Percentiles rank a stretch among this genome's conserved stretches.
Evolutionary conservation across 116 monocot species (phyloP).

Genomic region (Iris pallida): DNA sequence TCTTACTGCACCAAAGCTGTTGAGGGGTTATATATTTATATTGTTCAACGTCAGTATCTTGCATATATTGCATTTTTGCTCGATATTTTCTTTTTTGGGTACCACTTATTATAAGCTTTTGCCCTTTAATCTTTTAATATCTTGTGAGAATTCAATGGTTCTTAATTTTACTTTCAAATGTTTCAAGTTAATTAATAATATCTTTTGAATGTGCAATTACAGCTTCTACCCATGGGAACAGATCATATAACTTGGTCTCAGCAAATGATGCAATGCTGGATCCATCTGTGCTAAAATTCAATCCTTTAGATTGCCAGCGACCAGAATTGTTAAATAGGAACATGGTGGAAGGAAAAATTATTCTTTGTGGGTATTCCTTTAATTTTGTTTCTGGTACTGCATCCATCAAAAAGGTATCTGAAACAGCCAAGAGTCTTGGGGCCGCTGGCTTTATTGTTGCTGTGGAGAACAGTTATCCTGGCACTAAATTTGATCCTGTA

Average conservation of each 20-base stretch:
- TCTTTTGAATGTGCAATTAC: slow-evolving; percentile 21
- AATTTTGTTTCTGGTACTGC: slow-evolving; percentile 90
- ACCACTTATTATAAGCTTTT: too few relatives aligned
- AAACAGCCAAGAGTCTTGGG: slow-evolving; percentile 84
- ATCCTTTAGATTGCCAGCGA: slow-evolving; percentile 81
- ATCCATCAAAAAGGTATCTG: slow-evolving; percentile 84
- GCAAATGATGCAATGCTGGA: slow-evolving; percentile 81
- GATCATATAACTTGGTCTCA: slow-evolving; percentile 60
- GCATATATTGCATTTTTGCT: too few relatives aligned
- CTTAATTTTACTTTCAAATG: slow-evolving; percentile 3
- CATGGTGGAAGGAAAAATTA: slow-evolving; percentile 69
- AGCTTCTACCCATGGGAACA: slow-evolving; percentile 79
- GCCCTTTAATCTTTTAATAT: too few relatives aligned
- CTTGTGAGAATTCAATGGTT: neutral
- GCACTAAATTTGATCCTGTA: slow-evolving; percentile 88
- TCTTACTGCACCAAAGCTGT: too few relatives aligned
- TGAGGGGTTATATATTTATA: too few relatives aligned
- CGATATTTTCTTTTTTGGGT: too few relatives aligned
- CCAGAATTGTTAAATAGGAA: slow-evolving; percentile 83
- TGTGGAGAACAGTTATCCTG: slow-evolving; percentile 79
- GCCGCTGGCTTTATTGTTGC: slow-evolving; percentile 91
- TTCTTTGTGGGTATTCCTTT: slow-evolving; percentile 94
- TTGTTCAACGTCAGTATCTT: too few relatives aligned
- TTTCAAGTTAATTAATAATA: neutral
- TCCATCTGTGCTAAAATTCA: slow-evolving; percentile 65